A percentile compares a stretch with the other conserved stretches of the same genome.
Conservation (phyloP, 108 stramenopile species). For the Cyclotella cryptica region DNA sequence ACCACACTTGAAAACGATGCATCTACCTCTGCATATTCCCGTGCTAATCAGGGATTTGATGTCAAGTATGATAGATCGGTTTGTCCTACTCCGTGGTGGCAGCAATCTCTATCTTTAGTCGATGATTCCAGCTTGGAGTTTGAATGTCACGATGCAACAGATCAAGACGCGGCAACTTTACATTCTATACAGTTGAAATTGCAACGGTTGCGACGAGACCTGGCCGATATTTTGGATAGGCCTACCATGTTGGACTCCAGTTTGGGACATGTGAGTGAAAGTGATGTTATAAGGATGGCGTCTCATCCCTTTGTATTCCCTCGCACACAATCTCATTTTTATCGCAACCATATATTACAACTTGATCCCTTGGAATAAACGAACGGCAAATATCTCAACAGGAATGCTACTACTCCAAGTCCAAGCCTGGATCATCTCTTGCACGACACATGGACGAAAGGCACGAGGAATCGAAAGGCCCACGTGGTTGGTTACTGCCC, state of each 20-base stretch:
- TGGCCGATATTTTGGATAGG: slow-evolving; percentile 32
- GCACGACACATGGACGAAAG: slow-evolving; percentile 59
- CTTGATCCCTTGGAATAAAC: neutral
- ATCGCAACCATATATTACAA: too few relatives aligned
- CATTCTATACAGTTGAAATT: slow-evolving; percentile 12
- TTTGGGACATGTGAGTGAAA: slow-evolving; percentile 37
- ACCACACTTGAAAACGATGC: neutral
- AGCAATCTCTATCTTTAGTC: slow-evolving; percentile 17
- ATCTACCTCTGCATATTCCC: neutral
- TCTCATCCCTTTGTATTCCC: neutral
- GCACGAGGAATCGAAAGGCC: slow-evolving; percentile 67
- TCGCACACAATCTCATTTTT: neutral
- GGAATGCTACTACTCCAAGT: slow-evolving; percentile 52
- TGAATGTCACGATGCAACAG: neutral
- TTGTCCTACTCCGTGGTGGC: slow-evolving; percentile 60
- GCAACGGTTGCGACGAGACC: slow-evolving; percentile 31
- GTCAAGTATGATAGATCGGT: slow-evolving; percentile 41
- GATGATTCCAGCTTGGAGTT: neutral
- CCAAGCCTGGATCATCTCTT: slow-evolving; percentile 30
- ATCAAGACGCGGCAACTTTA: neutral
- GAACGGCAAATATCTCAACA: neutral
- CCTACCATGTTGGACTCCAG: slow-evolving; percentile 45
- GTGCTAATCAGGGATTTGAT: slow-evolving; percentile 23
- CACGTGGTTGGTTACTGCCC: slow-evolving; percentile 57
- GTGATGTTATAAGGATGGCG: neutral